These are phyloP conservation scores for Coprinopsis marcescibilis DNA, from an alignment of 768 basidiomycete species.

Conservation along the genomic window DNA sequence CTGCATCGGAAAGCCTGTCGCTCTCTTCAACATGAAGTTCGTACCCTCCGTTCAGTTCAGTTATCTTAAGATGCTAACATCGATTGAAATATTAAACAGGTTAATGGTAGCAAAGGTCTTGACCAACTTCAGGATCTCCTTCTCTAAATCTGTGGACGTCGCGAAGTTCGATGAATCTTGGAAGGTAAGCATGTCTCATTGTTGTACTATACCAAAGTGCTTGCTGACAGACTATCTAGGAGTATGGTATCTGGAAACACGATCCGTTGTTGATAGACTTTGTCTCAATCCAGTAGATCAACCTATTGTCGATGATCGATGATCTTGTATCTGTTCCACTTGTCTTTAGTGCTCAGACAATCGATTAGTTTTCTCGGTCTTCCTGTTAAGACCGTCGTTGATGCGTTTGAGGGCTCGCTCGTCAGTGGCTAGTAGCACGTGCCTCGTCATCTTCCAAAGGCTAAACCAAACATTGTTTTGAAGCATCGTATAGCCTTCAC, in stretches of 20 bases:
- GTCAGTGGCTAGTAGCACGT: too few species aligned
- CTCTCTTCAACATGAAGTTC: constrained; percentile 23
- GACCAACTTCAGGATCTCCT: constrained; percentile 13
- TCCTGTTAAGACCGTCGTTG: too few species aligned
- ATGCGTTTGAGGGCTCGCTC: too few species aligned
- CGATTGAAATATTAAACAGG: constrained; percentile 5
- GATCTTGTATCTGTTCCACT: too few species aligned
- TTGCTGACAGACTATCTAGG: constrained; percentile 9
- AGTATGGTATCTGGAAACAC: constrained; percentile 21
- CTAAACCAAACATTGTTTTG: too few species aligned
- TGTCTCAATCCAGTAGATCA: too few species aligned
- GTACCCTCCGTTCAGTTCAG: background rate
- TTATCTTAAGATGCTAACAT: background rate
- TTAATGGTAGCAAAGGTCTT: constrained; percentile 14
- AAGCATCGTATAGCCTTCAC: too few species aligned
- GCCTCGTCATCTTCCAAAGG: too few species aligned
- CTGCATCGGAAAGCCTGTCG: constrained; percentile 22
- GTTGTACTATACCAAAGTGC: background rate
- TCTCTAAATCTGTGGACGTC: constrained; percentile 14
- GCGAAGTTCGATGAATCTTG: constrained; percentile 17
- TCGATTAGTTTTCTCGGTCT: too few species aligned
- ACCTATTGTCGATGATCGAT: too few species aligned
- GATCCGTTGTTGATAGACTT: constrained; percentile 14
- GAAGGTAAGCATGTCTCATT: constrained; percentile 12
- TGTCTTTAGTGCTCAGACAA: too few species aligned